These are phyloP conservation scores for Skeletonema marinoi DNA, from an alignment of 108 stramenopile species.

Conservation along the genomic window DNA sequence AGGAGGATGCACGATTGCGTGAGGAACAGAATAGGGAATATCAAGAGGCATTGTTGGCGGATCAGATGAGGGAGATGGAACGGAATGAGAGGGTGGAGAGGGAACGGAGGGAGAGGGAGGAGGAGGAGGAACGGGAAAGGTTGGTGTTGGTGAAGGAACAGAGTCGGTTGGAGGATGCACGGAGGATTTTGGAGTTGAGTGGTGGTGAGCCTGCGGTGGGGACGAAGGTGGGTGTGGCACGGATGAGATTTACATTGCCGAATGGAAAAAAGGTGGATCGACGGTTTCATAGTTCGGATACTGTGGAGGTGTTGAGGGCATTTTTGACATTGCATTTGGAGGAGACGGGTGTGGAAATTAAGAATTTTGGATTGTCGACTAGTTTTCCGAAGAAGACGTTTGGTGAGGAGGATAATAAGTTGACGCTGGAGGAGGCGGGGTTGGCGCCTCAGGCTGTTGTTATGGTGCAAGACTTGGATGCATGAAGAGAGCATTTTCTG, in stretches of 20 bases:
- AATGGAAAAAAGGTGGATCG: conserved; percentile 81
- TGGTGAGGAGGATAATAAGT: conserved; percentile 42
- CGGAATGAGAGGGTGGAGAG: conserved; percentile 27
- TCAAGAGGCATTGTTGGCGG: conserved; percentile 72
- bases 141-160: conserved; percentile 38
- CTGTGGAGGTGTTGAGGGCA: conserved; percentile 60
- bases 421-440: conserved; percentile 72
- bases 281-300: conserved; percentile 66
- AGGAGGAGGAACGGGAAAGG: conserved; percentile 41
- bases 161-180: conserved; percentile 52
- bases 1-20: conserved; percentile 74
- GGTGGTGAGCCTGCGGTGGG: conserved; percentile 34
- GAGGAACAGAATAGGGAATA: conserved; percentile 85
- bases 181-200: conserved; percentile 27
- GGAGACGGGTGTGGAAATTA: conserved; percentile 56
- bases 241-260: conserved; percentile 76
- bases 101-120: conserved; percentile 56
- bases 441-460: conserved; percentile 79
- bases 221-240: conserved; percentile 37
- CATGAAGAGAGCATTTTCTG: conserved; percentile 24
- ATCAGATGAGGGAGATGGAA: conserved; percentile 57
- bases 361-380: conserved; percentile 71
- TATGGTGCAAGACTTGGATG: conserved; percentile 91
- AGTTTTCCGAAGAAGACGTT: conserved; percentile 76
- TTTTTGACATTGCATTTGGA: conserved; percentile 77